Percentiles rank a stretch among this genome's conserved stretches.
Evolutionary conservation across 352 stramenopile genomes (phyloP).

Genomic region (Phytopythium mirpurense): DNA sequence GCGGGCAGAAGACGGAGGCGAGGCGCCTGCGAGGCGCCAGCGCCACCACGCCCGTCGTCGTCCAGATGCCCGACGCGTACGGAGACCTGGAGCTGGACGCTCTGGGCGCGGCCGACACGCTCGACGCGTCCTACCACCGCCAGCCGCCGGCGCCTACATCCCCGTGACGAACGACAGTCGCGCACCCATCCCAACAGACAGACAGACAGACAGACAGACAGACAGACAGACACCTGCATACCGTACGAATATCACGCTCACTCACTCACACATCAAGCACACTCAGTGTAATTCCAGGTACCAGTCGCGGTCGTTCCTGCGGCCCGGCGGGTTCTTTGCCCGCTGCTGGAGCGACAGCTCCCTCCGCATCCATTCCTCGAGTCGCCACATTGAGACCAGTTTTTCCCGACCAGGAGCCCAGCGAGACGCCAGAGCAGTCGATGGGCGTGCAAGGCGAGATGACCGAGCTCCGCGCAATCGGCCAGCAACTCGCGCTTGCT

Average conservation of each 20-base stretch:
- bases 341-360: too few species aligned
- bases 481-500: too few species aligned
- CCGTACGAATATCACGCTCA: neutral
- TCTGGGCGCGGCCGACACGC: neutral
- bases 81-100: conserved; percentile 3
- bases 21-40: neutral
- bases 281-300: too few species aligned
- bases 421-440: neutral
- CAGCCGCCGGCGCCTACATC: neutral
- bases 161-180: conserved; percentile 1
- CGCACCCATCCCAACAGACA: neutral
- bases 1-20: neutral
- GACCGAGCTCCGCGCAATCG: too few species aligned
- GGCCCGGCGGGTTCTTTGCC: too few species aligned
- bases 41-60: conserved; percentile 1
- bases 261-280: too few species aligned
- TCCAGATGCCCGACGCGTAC: conserved; percentile 4
- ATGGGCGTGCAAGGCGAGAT: too few species aligned
- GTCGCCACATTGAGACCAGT: neutral
- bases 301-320: too few species aligned
- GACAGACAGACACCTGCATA: neutral
- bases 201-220: neutral
- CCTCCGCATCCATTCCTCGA: too few species aligned
- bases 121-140: neutral
- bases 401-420: neutral